These are phyloP conservation scores for Dictyostelium intermedium DNA, from an alignment of 78 protist genomes.

Conservation along the genomic window DNA sequence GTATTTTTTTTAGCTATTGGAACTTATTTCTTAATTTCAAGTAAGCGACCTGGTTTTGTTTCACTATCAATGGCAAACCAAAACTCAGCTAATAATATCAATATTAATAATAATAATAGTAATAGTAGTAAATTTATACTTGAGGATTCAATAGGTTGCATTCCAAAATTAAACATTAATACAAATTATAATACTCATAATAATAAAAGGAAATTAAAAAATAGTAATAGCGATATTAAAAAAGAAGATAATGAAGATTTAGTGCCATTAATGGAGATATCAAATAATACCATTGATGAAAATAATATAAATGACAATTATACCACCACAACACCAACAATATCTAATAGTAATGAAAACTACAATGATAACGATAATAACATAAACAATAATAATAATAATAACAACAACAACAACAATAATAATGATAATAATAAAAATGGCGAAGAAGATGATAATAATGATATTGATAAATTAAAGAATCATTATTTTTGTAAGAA, in stretches of 20 bases:
- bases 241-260: background rate
- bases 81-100: background rate
- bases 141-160: background rate
- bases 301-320: background rate
- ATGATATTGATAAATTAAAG: background rate
- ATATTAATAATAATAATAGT: background rate
- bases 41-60: slow-evolving; percentile 1
- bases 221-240: background rate
- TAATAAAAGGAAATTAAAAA: background rate
- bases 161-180: background rate
- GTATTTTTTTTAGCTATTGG: background rate
- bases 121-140: background rate
- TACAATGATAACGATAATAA: background rate
- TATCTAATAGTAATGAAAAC: background rate
- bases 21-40: background rate
- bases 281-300: background rate
- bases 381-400: background rate
- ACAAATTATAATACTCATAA: background rate
- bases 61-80: background rate
- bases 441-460: background rate
- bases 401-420: background rate
- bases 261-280: background rate
- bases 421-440: background rate
- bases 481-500: background rate
- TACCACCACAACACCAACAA: background rate